Evolutionary conservation across 345 rosid species (phyloP).

Genomic region (Punica granatum): DNA sequence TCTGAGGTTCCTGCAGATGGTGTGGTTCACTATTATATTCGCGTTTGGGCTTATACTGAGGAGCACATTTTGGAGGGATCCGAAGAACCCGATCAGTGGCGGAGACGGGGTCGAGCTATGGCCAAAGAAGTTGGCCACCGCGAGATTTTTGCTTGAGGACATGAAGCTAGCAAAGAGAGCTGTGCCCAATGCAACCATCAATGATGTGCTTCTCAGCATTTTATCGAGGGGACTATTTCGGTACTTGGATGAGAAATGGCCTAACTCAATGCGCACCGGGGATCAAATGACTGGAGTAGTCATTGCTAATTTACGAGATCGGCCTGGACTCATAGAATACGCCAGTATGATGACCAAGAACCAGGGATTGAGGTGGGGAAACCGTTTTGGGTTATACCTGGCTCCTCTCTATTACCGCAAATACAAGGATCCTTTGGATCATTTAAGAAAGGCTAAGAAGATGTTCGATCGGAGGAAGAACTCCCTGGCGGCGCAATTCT

Average conservation of each 20-base stretch:
- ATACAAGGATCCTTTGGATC: constrained; percentile 23
- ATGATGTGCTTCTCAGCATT: background rate
- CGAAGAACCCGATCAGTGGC: constrained; percentile 30
- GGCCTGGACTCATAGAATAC: constrained; percentile 16
- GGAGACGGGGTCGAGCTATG: constrained; percentile 56
- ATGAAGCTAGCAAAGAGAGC: constrained; percentile 43
- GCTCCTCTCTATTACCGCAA: constrained; percentile 33
- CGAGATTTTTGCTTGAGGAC: constrained; percentile 39
- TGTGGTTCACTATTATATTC: constrained; percentile 27
- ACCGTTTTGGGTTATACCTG: constrained; percentile 40
- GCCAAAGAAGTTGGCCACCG: constrained; percentile 50
- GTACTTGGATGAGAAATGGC: background rate
- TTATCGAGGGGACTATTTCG: background rate
- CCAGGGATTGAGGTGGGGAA: constrained; percentile 34
- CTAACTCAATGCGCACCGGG: background rate
- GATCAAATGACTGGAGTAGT: background rate
- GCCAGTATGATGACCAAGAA: constrained; percentile 15
- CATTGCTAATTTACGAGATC: constrained; percentile 1
- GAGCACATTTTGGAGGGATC: constrained; percentile 23
- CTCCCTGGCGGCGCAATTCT: constrained; percentile 39
- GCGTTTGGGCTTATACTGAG: constrained; percentile 22
- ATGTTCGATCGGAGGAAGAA: constrained; percentile 44
- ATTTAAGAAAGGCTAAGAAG: constrained; percentile 35
- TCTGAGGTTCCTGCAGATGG: constrained; percentile 10
- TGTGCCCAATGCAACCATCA: constrained; percentile 4